These are phyloP conservation scores for Apostasia ramifera DNA, from an alignment of 106 monocot genomes.

Conservation along the genomic window DNA sequence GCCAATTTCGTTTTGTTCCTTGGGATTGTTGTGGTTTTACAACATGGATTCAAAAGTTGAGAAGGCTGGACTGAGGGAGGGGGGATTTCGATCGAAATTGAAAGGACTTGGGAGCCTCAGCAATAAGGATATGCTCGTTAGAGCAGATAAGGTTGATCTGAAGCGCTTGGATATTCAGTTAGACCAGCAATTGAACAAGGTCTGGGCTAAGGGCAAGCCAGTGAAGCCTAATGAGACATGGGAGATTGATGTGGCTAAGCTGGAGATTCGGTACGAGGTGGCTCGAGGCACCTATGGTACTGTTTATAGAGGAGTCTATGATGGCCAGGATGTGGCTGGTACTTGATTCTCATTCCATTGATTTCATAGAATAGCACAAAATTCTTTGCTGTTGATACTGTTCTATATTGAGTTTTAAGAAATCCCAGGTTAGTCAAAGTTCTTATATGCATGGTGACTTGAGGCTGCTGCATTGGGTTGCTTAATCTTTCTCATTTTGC, in stretches of 20 bases:
- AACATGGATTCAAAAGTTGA: neutral
- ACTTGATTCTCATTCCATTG: neutral
- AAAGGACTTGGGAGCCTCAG: slow-evolving; percentile 47
- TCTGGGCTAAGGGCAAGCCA: slow-evolving; percentile 37
- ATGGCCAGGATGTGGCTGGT: slow-evolving; percentile 73
- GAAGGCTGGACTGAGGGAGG: slow-evolving; percentile 6
- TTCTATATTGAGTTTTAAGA: no score
- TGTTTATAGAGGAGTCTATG: slow-evolving; percentile 60
- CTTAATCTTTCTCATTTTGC: no score
- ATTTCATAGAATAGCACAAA: neutral
- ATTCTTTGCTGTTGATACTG: no score
- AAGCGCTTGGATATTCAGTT: slow-evolving; percentile 74
- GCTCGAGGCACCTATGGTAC: slow-evolving; percentile 78
- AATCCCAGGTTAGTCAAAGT: no score
- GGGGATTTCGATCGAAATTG: slow-evolving; percentile 24
- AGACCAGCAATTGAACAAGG: slow-evolving; percentile 64
- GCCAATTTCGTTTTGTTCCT: no score
- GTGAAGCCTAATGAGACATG: slow-evolving; percentile 49
- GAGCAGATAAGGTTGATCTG: slow-evolving; percentile 87
- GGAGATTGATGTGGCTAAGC: slow-evolving; percentile 66
- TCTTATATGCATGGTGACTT: no score
- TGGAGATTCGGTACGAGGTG: slow-evolving; percentile 46
- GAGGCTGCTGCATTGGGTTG: no score
- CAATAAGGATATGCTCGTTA: slow-evolving; percentile 52
- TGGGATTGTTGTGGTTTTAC: no score